Conservation (phyloP, 441 rosid genomes). For the California macrophylla region DNA sequence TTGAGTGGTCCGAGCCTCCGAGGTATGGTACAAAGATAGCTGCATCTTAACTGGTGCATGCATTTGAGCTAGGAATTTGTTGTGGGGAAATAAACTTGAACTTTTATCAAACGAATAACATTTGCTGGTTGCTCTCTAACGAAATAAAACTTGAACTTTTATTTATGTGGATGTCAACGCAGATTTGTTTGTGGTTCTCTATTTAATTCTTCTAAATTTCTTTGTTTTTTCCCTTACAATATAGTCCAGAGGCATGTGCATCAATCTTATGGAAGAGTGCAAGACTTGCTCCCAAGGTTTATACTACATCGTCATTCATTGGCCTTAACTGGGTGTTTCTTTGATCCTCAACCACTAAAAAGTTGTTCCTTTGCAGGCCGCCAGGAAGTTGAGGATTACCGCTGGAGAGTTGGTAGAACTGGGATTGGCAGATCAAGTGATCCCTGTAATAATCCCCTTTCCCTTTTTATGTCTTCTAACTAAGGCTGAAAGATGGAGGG, state of each 20-base stretch:
- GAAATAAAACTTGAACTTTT: too few relatives aligned
- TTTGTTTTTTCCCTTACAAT: slow-evolving; percentile 12
- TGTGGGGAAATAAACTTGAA: neutral
- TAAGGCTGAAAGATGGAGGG: neutral
- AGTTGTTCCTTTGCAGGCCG: slow-evolving; percentile 48
- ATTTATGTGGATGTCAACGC: neutral
- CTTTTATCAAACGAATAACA: too few relatives aligned
- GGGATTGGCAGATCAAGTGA: slow-evolving; percentile 71
- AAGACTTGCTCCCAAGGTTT: slow-evolving; percentile 83
- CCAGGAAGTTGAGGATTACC: slow-evolving; percentile 77
- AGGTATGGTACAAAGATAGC: neutral
- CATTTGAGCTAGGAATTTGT: neutral
- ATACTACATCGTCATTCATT: slow-evolving; percentile 13
- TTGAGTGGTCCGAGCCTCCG: too few relatives aligned
- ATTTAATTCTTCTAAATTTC: neutral
- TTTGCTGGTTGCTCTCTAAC: too few relatives aligned
- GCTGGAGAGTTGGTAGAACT: slow-evolving; percentile 52
- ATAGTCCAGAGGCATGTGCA: slow-evolving; percentile 94
- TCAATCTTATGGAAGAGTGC: slow-evolving; percentile 87
- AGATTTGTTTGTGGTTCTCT: neutral
- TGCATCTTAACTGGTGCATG: neutral
- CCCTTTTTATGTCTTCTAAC: slow-evolving; percentile 2
- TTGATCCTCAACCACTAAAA: slow-evolving; percentile 6
- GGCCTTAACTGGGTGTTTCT: slow-evolving; percentile 10
- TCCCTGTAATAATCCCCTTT: slow-evolving; percentile 46